Percentiles rank a stretch among this genome's conserved stretches.
phyloP scores from a whole-genome alignment of 768 basidiomycete species.

The Roridomyces roridus region DNA sequence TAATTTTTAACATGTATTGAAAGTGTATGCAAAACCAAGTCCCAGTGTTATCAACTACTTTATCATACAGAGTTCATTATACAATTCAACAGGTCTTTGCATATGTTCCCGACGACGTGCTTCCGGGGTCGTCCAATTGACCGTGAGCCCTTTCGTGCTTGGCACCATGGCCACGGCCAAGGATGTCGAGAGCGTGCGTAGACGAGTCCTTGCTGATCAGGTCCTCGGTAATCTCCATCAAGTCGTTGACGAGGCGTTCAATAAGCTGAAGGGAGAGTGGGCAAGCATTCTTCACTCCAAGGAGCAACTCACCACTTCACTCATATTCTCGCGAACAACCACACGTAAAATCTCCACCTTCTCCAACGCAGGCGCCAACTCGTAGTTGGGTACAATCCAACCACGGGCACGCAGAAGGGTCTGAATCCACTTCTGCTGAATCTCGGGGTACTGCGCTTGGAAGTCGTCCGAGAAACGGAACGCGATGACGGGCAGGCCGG shows the following conservation, averaged over 20 bases:
- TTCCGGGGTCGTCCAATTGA: conserved; percentile 52
- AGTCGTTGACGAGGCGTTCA: conserved; percentile 69
- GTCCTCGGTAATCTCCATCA: conserved; percentile 72
- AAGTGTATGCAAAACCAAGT: conserved; percentile 10
- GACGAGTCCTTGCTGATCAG: conserved; percentile 55
- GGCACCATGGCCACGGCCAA: conserved; percentile 38
- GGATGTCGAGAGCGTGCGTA: conserved; percentile 54
- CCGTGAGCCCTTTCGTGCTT: conserved; percentile 48
- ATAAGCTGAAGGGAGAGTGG: conserved; percentile 61
- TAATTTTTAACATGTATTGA: conserved; percentile 23
- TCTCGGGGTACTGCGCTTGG: conserved; percentile 56
- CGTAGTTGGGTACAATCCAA: conserved; percentile 63
- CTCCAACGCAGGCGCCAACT: conserved; percentile 58
- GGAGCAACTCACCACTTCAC: conserved; percentile 46
- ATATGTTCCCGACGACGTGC: conserved; percentile 63
- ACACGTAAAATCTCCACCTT: conserved; percentile 67
- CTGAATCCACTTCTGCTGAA: conserved; percentile 69
- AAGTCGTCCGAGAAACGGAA: conserved; percentile 69
- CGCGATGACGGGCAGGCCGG: conserved; percentile 69
- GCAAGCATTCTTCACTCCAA: conserved; percentile 55
- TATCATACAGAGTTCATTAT: too few species aligned
- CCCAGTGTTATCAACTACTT: conserved; percentile 21
- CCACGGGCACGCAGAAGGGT: conserved; percentile 55
- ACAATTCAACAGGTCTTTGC: conserved; percentile 64
- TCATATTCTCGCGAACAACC: conserved; percentile 66